Conservation (phyloP, 805 yeast species). For the Nakazawaea laoshanensis region DNA sequence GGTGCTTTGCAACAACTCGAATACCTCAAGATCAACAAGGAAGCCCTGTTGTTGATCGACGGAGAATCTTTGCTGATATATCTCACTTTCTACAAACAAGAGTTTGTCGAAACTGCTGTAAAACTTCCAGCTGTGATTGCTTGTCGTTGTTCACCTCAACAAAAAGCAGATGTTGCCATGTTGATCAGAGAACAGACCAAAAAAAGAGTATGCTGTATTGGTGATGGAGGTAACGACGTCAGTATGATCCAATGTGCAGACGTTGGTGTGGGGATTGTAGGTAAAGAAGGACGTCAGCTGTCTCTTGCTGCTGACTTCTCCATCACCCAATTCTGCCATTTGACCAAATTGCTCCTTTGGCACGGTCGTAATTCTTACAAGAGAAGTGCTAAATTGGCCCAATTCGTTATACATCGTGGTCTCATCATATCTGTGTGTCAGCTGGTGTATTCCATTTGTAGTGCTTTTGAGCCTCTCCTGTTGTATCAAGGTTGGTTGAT, state of each 20-base stretch:
- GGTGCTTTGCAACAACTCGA: constrained; percentile 73
- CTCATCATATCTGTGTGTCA: constrained; percentile 89
- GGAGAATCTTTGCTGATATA: constrained; percentile 82
- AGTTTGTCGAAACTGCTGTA: constrained; percentile 73
- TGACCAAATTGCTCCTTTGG: constrained; percentile 86
- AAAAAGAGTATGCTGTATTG: constrained; percentile 92
- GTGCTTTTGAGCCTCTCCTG: constrained; percentile 89
- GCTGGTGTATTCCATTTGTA: constrained; percentile 82
- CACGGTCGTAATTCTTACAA: constrained; percentile 97
- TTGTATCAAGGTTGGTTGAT: constrained; percentile 92
- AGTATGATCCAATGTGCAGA: constrained; percentile 99
- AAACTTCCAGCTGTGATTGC: constrained; percentile 92
- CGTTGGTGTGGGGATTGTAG: constrained; percentile 98
- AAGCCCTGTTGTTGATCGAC: constrained; percentile 78
- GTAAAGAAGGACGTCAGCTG: constrained; percentile 97
- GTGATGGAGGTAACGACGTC: constrained; percentile 99
- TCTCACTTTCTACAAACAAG: constrained; percentile 52
- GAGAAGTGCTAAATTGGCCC: constrained; percentile 89
- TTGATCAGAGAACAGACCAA: constrained; percentile 73
- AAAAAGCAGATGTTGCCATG: constrained; percentile 90
- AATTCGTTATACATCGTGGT: constrained; percentile 95
- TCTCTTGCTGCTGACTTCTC: constrained; percentile 96
- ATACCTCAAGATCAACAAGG: constrained; percentile 51
- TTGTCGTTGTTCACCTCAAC: constrained; percentile 98
- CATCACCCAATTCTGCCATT: constrained; percentile 81